Evolutionary conservation across 2,329 filamentous ascomycete species (phyloP), one percentile per base, ranked within the genome.

Genomic region (Trichoderma sp.): DNA sequence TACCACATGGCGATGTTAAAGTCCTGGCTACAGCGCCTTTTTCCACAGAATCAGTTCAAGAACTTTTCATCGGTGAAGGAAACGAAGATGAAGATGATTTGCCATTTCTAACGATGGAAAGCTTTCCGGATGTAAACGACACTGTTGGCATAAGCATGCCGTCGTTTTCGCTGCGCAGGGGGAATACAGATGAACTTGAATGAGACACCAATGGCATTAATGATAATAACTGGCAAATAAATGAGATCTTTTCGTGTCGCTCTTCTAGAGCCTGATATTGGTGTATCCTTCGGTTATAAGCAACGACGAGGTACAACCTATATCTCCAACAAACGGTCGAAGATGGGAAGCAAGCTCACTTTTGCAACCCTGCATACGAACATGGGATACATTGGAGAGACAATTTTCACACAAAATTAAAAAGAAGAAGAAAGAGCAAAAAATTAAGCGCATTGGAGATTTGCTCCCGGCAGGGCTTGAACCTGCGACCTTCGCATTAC

Each of bases 401-500:
- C 21, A 59, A 14, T 14, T 16, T 27, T 21, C 2, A 8, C n/a
- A 21, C n/a, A 18, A 59, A 2, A 8, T 59, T 59, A 0, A 59
- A 59, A 59, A 59, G 53, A 27, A 0, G 11, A 29, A 59, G 31
- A 60, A 60, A 16, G 4, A 29, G 16, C 0, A 65, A 65, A 38
- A 65, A 45, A 29, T 27, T 24, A 66, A 50, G 21, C 21, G 31
- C 31, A 66, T 45, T 27, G 38, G 31, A 66, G 38, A 45, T 27
- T 16, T 66, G 66, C 66, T 69, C 66, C 66, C 66, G 66, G 66
- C 66, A 69, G 66, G 66, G 66, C 66, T 69, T 69, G 66, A 69
- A 69, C 66, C 66, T 69, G 66, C 66, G 66, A 69, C 66, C 66
- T 69, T 35, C 66, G 66, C 66, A 69, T 69, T 56, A 69, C 66